Base-by-base conservation (phyloP, 805 yeast species). In the Lachancea fermentati region DNA sequence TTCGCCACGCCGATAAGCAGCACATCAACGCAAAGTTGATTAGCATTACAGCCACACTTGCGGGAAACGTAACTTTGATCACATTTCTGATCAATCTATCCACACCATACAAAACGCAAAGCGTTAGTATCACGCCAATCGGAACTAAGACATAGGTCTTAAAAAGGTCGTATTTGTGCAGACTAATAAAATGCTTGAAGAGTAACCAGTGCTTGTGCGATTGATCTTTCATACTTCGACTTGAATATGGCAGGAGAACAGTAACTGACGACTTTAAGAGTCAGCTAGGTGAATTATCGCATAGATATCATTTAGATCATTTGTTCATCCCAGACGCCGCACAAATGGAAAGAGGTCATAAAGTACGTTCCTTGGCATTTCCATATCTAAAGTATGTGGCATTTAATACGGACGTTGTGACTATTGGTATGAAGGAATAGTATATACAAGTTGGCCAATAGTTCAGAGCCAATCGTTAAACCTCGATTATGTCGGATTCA, bases 401-500 rank as follows among this genome's bases (percentile, higher is more conserved):
- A n/a, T n/a, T n/a, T n/a, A n/a, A n/a, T n/a, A n/a, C n/a, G n/a
- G n/a, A n/a, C 22, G 19, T 14, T 32, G 16, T 16, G 9, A 19
- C 8, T 22, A 22, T 22, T 22, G 26, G 11, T 11, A n/a, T 7
- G n/a, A 16, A 32, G 19, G 16, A 16, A 19, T 5, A 13, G 16
- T 32, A 32, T 32, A 16, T 17, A 32, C 18, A 17, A 32, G 34
- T n/a, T 15, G 19, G 19, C 13, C 19, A 22, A 32, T 32, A 32
- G n/a, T 19, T 18, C 24, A 19, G 7, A 22, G 26, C 7, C 9
- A 11, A 22, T 33, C 12, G 26, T 44, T 32, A 42, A 12, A 52
- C 39, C 39, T 48, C 47, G 19, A 77, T 66, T 6, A 58, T 29
- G 19, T 78, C 74, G 5, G 53, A 57, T 26, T 62, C 67, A 5